Percentiles rank a stretch among this genome's conserved stretches.
Evolutionary conservation across 192 early-diverging fungal genomes (phyloP).

Genomic region (Umbelopsis sp.): DNA sequence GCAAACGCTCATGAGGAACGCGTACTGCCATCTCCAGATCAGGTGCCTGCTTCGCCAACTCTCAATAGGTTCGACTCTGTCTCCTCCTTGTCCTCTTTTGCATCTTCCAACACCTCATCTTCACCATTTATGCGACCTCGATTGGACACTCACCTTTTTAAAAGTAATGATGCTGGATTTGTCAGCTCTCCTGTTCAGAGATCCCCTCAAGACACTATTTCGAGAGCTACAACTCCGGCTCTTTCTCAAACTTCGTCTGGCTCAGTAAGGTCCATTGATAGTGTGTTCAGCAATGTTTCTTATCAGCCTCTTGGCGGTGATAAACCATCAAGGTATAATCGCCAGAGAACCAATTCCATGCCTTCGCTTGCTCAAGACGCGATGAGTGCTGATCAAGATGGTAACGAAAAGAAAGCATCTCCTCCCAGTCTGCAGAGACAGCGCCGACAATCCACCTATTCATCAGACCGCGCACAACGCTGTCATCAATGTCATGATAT

Average conservation of each 20-base stretch:
- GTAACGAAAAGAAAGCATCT: not conserved
- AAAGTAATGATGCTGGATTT: not conserved
- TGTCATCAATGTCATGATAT: constrained; percentile 47
- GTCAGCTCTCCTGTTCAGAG: not conserved
- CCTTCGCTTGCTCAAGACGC: constrained; percentile 4
- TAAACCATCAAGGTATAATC: constrained; percentile 1
- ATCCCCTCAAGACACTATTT: constrained; percentile 5
- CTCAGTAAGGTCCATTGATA: constrained; percentile 6
- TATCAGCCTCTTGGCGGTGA: constrained; percentile 8
- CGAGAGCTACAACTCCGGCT: not conserved
- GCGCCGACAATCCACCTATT: constrained; percentile 2
- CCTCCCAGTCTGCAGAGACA: constrained; percentile 1
- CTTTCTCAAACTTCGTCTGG: constrained; percentile 6
- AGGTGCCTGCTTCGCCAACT: not conserved
- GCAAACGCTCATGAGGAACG: not conserved
- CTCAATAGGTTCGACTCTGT: not conserved
- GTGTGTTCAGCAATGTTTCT: constrained; percentile 2
- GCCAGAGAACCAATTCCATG: constrained; percentile 7
- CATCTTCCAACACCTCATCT: constrained; percentile 4
- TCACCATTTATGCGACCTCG: constrained; percentile 15
- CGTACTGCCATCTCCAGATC: not conserved
- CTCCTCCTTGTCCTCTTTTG: constrained; percentile 7
- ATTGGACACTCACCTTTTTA: constrained; percentile 1
- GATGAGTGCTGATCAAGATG: not conserved
- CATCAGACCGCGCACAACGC: not conserved